Conservation (phyloP, 345 rosid species). For the Linum usitatissimum region DNA sequence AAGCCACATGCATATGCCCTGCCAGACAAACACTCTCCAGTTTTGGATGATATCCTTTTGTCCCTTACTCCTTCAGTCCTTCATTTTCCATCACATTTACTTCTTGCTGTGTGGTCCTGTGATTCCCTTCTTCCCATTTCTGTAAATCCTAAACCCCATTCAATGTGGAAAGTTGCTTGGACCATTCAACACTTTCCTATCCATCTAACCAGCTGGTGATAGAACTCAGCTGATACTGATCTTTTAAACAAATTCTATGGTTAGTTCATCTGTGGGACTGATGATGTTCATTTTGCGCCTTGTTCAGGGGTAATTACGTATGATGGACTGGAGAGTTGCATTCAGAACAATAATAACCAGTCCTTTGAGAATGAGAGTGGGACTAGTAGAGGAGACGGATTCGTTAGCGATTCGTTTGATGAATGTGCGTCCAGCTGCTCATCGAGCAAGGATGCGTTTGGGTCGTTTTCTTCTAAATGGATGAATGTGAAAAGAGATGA, state of each 20-base stretch:
- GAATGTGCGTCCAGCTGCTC: slow-evolving; percentile 83
- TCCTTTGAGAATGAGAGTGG: slow-evolving; percentile 74
- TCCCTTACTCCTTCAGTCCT: not conserved
- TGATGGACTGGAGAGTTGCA: slow-evolving; percentile 79
- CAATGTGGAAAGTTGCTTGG: not conserved
- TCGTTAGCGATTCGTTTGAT: slow-evolving; percentile 62
- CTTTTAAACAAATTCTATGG: not conserved
- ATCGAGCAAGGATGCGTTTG: slow-evolving; percentile 83
- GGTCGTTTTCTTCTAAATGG: slow-evolving; percentile 87
- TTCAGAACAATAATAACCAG: slow-evolving; percentile 45
- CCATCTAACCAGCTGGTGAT: not conserved
- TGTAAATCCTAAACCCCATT: not conserved
- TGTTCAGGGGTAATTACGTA: slow-evolving; percentile 65
- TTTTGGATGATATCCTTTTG: not conserved
- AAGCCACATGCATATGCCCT: not conserved
- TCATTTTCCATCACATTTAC: not conserved
- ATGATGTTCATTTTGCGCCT: not conserved
- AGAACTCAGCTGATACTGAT: not conserved
- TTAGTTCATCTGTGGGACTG: no score
- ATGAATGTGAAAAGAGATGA: slow-evolving; percentile 41
- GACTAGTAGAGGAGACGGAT: slow-evolving; percentile 72
- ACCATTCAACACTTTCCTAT: not conserved
- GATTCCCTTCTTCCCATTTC: not conserved
- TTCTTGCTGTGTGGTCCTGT: not conserved
- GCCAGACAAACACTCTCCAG: not conserved